These are phyloP conservation scores for Arctostaphylos glauca DNA, from an alignment of 148 eudicot genomes.

Conservation along the genomic window DNA sequence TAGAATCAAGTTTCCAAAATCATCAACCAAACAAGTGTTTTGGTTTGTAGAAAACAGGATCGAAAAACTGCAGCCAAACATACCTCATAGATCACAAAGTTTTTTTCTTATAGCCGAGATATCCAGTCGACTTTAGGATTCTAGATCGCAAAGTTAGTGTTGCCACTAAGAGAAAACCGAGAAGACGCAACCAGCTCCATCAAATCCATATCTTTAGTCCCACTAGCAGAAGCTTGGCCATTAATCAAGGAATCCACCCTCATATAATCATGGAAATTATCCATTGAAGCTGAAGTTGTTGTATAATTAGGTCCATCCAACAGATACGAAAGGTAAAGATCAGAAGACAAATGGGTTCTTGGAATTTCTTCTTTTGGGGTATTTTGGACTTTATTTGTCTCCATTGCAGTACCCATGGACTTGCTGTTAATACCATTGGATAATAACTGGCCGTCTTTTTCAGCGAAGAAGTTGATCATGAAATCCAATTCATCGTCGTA, in stretches of 20 bases:
- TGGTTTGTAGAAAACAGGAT: background rate
- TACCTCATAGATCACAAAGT: background rate
- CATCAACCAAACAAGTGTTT: background rate
- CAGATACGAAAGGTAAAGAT: constrained; percentile 29
- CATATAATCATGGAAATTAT: constrained; percentile 11
- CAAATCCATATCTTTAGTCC: constrained; percentile 55
- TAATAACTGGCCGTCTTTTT: constrained; percentile 6
- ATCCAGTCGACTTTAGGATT: background rate
- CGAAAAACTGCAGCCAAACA: background rate
- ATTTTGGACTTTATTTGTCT: background rate
- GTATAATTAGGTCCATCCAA: constrained; percentile 28
- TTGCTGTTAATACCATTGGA: constrained; percentile 2
- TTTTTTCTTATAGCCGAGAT: background rate
- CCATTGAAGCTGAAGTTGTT: background rate
- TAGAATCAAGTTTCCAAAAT: background rate
- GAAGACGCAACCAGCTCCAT: constrained; percentile 50
- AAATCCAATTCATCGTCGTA: constrained; percentile 48
- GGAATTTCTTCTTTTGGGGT: constrained; percentile 10
- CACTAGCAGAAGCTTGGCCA: constrained; percentile 4
- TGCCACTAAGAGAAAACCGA: constrained; percentile 19
- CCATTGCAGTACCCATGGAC: background rate
- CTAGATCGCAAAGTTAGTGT: background rate
- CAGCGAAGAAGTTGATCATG: constrained; percentile 38
- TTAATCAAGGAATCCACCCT: constrained; percentile 3
- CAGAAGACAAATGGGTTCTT: constrained; percentile 17